phyloP scores from a whole-genome alignment of 2,329 filamentous ascomycete genomes.

The Mycocentrospora acerina region DNA sequence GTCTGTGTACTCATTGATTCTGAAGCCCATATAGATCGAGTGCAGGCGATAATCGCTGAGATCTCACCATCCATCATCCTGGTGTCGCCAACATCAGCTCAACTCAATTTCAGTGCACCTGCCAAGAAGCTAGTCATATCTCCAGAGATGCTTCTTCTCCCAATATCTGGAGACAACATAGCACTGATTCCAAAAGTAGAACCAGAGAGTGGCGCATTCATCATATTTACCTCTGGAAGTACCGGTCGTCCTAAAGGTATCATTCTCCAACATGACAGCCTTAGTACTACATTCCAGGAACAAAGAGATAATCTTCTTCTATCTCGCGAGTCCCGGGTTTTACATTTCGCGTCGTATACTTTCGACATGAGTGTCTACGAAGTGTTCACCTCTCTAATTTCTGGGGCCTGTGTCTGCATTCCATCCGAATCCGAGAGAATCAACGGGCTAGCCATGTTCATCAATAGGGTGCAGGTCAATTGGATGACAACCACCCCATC shows the following conservation, averaged over 20 bases:
- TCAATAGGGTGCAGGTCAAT: constrained; percentile 21
- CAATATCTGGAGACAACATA: constrained; percentile 7
- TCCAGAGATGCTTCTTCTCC: constrained; percentile 10
- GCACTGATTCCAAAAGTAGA: neutral
- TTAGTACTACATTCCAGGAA: constrained; percentile 19
- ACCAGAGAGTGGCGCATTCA: constrained; percentile 20
- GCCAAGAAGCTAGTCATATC: constrained; percentile 2
- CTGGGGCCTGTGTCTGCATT: constrained; percentile 32
- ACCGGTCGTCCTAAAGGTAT: constrained; percentile 30
- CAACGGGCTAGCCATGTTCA: constrained; percentile 43
- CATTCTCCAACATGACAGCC: constrained; percentile 25
- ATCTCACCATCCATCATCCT: constrained; percentile 17
- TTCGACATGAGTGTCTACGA: constrained; percentile 33
- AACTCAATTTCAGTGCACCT: constrained; percentile 14
- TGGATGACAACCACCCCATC: constrained; percentile 30
- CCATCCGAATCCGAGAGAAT: constrained; percentile 41
- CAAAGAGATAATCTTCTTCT: constrained; percentile 22
- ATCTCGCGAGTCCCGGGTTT: constrained; percentile 20
- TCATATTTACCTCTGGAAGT: constrained; percentile 26
- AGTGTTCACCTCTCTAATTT: constrained; percentile 28
- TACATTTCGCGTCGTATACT: constrained; percentile 33
- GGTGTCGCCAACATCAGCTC: constrained; percentile 14
- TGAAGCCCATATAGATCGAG: constrained; percentile 17
- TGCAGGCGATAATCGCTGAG: constrained; percentile 19
- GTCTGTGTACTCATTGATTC: constrained; percentile 25